A percentile compares a stretch with the other conserved stretches of the same genome.
phyloP scores from a whole-genome alignment of 805 yeast species.

The Wickerhamiella slavikovae region DNA sequence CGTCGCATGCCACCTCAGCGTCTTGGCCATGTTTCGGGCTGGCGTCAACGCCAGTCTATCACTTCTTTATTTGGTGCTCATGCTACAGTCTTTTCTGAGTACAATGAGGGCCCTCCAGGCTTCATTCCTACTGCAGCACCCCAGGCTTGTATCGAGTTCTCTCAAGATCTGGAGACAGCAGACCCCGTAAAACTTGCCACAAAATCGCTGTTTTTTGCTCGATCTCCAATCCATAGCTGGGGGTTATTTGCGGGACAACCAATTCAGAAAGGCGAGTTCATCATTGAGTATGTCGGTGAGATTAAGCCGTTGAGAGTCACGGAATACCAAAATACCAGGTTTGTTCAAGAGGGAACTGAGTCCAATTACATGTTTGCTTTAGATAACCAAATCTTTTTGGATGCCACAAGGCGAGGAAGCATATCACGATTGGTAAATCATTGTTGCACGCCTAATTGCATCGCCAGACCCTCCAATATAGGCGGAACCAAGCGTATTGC shows the following conservation, averaged over 20 bases:
- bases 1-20: too few species aligned
- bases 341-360: constrained; percentile 81
- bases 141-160: too few species aligned
- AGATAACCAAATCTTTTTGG: constrained; percentile 86
- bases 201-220: too few species aligned
- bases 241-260: constrained; percentile 92
- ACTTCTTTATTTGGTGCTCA: too few species aligned
- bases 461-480: constrained; percentile 87
- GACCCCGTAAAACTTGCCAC: too few species aligned
- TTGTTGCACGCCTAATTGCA: constrained; percentile 93
- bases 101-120: too few species aligned
- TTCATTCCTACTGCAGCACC: too few species aligned
- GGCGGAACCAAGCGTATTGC: constrained; percentile 89
- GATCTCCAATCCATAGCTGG: constrained; percentile 97
- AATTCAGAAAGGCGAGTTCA: constrained; percentile 91
- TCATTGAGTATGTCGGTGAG: constrained; percentile 95
- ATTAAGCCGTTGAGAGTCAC: constrained; percentile 83
- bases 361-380: constrained; percentile 83
- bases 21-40: too few species aligned
- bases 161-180: too few species aligned
- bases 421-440: constrained; percentile 94
- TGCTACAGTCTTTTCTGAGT: too few species aligned
- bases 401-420: constrained; percentile 94
- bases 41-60: too few species aligned
- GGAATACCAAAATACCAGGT: too few species aligned